Evolutionary conservation across 2,329 filamentous ascomycete genomes (phyloP).

Genomic region (Ceratocystis variospora): DNA sequence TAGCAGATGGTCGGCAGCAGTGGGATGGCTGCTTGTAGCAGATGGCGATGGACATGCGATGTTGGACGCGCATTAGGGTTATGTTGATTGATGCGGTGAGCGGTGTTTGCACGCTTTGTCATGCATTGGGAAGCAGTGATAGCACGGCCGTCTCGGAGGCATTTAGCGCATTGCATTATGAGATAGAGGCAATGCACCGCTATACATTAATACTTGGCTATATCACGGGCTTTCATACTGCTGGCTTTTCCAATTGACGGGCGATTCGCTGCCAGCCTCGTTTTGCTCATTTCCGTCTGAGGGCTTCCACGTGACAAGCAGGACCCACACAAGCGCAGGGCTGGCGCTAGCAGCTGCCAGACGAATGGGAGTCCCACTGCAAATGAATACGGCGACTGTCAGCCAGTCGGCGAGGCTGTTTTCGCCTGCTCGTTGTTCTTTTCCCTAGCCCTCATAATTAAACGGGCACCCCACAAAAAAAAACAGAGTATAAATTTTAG

Average conservation of each 20-base stretch:
- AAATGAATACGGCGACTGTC: neutral
- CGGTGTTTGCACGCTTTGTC: neutral
- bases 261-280: neutral
- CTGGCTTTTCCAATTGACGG: neutral
- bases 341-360: neutral
- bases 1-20: neutral
- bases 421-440: too few species aligned
- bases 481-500: neutral
- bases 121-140: neutral
- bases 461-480: neutral
- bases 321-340: neutral
- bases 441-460: neutral
- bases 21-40: neutral
- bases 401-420: neutral
- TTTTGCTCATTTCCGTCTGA: neutral
- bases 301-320: neutral
- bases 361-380: neutral
- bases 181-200: neutral
- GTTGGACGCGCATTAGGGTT: neutral
- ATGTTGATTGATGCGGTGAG: neutral
- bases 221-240: neutral
- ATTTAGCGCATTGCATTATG: neutral
- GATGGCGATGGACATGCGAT: neutral
- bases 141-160: neutral
- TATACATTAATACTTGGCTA: neutral